Evolutionary conservation across 2,329 filamentous ascomycete species (phyloP).

Genomic region (Leptodontidium sp.): DNA sequence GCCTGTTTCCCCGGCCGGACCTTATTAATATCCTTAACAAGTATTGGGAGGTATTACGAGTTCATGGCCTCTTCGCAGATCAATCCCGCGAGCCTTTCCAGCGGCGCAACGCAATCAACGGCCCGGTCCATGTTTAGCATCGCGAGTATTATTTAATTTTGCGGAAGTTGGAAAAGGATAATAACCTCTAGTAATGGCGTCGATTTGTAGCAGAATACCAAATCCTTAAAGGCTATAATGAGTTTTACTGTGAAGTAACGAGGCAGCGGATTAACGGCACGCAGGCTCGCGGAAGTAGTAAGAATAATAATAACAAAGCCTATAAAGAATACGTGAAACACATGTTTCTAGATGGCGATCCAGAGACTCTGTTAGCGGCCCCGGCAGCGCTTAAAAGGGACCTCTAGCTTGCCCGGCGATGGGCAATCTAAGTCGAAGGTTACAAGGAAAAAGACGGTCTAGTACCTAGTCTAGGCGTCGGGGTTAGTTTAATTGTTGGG

Average conservation of each 20-base stretch:
- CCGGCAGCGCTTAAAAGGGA: no score
- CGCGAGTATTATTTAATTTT: no score
- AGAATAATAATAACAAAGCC: background rate
- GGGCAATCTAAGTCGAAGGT: slow-evolving; percentile 22
- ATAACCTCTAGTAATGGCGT: no score
- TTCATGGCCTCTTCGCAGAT: slow-evolving; percentile 6
- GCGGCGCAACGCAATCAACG: background rate
- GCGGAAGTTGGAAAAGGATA: no score
- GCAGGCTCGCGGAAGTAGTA: no score
- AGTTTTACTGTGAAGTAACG: no score
- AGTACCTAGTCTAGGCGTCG: slow-evolving; percentile 24
- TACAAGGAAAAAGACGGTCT: slow-evolving; percentile 24
- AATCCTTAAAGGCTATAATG: no score
- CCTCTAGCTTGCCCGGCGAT: slow-evolving; percentile 13
- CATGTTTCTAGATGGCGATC: slow-evolving; percentile 4
- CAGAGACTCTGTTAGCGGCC: no score
- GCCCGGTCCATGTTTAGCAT: no score
- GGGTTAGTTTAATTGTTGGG: slow-evolving; percentile 24
- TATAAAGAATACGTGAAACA: background rate
- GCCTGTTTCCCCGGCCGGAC: slow-evolving; percentile 1
- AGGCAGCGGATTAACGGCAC: no score
- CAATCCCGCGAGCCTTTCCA: slow-evolving; percentile 2
- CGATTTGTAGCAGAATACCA: no score
- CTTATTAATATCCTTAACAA: slow-evolving; percentile 4
- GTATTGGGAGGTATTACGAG: slow-evolving; percentile 1